Evolutionary conservation across 768 basidiomycete genomes (phyloP), one percentile per base, ranked within the genome.

Genomic region (Trametes cubensis): DNA sequence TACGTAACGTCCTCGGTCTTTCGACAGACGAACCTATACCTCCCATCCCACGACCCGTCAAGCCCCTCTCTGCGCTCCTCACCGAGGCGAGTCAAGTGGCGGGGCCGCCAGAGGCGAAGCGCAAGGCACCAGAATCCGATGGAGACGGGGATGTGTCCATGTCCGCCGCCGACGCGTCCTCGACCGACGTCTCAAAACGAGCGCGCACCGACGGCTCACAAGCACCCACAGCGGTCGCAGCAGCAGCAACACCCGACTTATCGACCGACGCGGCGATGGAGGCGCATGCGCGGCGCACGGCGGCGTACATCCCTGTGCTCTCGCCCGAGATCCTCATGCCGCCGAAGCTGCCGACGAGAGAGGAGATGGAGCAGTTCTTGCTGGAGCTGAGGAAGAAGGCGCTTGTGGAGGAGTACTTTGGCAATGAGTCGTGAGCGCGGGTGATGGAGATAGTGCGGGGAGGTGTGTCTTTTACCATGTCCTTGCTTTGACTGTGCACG

Each of bases 381-480:
- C 79, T 97, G 59, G 83, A 81, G 26, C 77, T 94, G 64, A 81
- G 89, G 71, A 95, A 96, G 77, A 83, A 87, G 75, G 88, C 88
- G 21, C 74, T 96, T 46, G 84, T 93, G 58, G 88, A 92, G 68
- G 93, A 97, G 72, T 88, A 88, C 65, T 80, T 84, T 66, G 86
- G 84, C 34, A 65, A 71, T 51, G 62, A 66, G 58, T 41, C 34
- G n/a, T 20, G 48, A 28, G 21, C 48, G 15, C 25, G 25, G 48
- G 14, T 30, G 13, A 49, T n/a, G 48, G 25, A 28, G 48, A 26
- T 28, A 28, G 48, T 49, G 20, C 23, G 46, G 20, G 20, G 13
- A 47, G 23, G 20, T 47, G n/a, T 23, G 46, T 25, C 11, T 23
- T 14, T 23, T 4, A 21, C 14, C 25, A 21, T 21, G 3, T 11